A percentile compares a stretch with the other conserved stretches of the same genome.
These are phyloP conservation scores for Auriscalpium vulgare DNA, from an alignment of 768 basidiomycete species.

Conservation along the genomic window DNA sequence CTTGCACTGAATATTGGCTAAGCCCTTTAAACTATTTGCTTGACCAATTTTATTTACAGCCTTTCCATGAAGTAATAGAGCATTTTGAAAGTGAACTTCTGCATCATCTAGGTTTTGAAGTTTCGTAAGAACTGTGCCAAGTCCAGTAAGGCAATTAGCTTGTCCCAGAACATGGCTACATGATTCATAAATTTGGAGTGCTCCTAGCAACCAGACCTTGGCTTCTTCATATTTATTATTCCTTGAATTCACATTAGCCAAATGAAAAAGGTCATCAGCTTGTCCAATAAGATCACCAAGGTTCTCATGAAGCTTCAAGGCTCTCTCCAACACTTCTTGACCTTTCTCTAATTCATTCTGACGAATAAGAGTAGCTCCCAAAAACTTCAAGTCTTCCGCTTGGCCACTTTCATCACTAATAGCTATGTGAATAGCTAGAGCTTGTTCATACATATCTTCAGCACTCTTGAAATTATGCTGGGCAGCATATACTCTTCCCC, in stretches of 20 bases:
- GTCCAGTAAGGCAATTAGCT: conserved; percentile 8
- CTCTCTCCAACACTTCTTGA: not conserved
- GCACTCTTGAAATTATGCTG: no score
- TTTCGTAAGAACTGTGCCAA: conserved; percentile 4
- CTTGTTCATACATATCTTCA: no score
- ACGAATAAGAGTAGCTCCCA: no score
- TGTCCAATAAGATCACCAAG: conserved; percentile 4
- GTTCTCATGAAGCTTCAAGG: not conserved
- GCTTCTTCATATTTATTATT: conserved; percentile 3
- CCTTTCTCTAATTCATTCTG: not conserved
- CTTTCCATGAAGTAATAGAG: not conserved
- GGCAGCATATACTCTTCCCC: no score
- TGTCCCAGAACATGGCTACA: not conserved
- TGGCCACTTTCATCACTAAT: no score
- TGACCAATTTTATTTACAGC: conserved; percentile 3
- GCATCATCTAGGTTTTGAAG: conserved; percentile 3
- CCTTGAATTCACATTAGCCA: conserved; percentile 5
- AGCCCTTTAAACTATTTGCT: conserved; percentile 9
- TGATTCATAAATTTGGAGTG: conserved; percentile 1
- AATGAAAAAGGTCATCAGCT: conserved; percentile 8
- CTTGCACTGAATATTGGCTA: conserved; percentile 2
- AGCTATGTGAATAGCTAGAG: no score
- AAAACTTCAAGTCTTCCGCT: no score
- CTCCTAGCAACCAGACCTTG: not conserved
- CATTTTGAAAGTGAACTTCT: not conserved